A percentile compares a stretch with the other conserved stretches of the same genome.
These are phyloP conservation scores for Diaporthe citri DNA, from an alignment of 2,329 filamentous ascomycete species.

Conservation along the genomic window DNA sequence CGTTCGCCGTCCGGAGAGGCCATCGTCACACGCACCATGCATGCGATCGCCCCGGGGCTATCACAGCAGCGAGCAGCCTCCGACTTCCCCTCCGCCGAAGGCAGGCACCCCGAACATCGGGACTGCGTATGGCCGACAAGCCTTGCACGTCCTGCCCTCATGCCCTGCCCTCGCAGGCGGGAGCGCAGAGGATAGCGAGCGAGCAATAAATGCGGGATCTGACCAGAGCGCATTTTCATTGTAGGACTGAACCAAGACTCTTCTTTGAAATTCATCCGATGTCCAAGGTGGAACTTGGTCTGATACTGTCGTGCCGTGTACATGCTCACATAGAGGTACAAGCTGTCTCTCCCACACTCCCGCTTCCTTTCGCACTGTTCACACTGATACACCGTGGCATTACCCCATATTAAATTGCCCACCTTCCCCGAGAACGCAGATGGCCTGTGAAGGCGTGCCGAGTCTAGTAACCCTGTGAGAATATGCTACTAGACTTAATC, in stretches of 20 bases:
- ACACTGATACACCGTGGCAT: neutral
- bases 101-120: neutral
- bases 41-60: neutral
- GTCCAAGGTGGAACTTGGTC: neutral
- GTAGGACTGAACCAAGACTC: neutral
- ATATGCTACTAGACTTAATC: neutral
- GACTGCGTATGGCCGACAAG: neutral
- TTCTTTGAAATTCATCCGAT: neutral
- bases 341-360: neutral
- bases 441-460: constrained; percentile 11
- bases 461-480: neutral
- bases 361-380: neutral
- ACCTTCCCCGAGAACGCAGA: neutral
- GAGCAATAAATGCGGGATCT: too few species aligned
- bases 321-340: constrained; percentile 3
- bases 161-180: too few species aligned
- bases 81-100: neutral
- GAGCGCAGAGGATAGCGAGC: neutral
- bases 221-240: neutral
- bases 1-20: neutral
- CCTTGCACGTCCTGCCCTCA: too few species aligned
- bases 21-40: neutral
- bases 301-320: neutral
- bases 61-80: neutral
- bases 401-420: neutral